Evolutionary conservation across 208 protist species (phyloP).

Genomic region (Crithidia fasciculata): DNA sequence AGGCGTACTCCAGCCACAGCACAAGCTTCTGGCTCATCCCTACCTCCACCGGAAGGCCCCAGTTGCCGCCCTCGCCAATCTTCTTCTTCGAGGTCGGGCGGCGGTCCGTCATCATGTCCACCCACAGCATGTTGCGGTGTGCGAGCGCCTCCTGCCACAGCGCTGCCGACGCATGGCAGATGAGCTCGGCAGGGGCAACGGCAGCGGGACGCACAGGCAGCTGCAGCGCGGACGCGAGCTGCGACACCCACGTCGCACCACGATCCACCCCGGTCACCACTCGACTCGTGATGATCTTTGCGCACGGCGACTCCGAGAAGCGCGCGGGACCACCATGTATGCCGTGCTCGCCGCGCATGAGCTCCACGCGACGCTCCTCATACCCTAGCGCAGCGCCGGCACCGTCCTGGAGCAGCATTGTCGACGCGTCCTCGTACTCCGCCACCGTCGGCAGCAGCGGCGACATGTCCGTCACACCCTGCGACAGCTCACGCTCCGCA

Average conservation of each 20-base stretch:
- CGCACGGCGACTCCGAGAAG: not conserved
- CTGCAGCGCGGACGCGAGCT: not conserved
- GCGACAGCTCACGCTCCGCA: slow-evolving; percentile 3
- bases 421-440: slow-evolving; percentile 18
- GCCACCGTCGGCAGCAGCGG: slow-evolving; percentile 12
- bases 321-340: not conserved
- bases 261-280: not conserved
- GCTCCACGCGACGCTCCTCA: slow-evolving; percentile 4
- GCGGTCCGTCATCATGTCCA: slow-evolving; percentile 44
- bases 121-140: slow-evolving; percentile 36
- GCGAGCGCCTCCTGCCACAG: slow-evolving; percentile 41
- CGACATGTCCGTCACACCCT: not conserved
- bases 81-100: slow-evolving; percentile 22
- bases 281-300: not conserved
- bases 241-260: not conserved
- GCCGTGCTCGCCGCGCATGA: not conserved
- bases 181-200: slow-evolving; percentile 21
- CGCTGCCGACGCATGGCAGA: slow-evolving; percentile 16
- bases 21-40: slow-evolving; percentile 58
- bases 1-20: slow-evolving; percentile 47
- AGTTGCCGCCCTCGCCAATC: slow-evolving; percentile 29
- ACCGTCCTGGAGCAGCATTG: not conserved
- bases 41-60: slow-evolving; percentile 43
- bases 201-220: slow-evolving; percentile 13
- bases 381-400: not conserved